Percentiles rank a stretch among this genome's conserved stretches.
These are phyloP conservation scores for Blumeria graminis DNA, from an alignment of 2,329 filamentous ascomycete genomes.

Conservation along the genomic window DNA sequence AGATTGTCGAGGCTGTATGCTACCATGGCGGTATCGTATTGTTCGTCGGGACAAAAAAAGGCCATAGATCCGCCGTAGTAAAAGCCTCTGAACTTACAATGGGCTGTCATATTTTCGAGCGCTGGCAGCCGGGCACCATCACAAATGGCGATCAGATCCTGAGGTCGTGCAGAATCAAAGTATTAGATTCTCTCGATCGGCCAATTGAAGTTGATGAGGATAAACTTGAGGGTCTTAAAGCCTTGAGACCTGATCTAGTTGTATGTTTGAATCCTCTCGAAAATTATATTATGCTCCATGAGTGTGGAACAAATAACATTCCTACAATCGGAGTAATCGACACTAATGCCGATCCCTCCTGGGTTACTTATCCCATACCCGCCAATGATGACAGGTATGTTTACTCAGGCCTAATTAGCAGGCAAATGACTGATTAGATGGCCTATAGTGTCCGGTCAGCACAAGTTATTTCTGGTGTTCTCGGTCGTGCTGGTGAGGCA, in stretches of 20 bases:
- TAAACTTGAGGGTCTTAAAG: conserved; percentile 35
- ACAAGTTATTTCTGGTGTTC: conserved; percentile 58
- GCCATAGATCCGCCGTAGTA: conserved; percentile 61
- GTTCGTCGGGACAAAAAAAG: conserved; percentile 69
- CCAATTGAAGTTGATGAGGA: conserved; percentile 35
- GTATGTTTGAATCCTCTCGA: conserved; percentile 82
- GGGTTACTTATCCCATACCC: conserved; percentile 90
- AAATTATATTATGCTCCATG: conserved; percentile 73
- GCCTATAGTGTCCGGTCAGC: conserved; percentile 47
- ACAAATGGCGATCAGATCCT: conserved; percentile 86
- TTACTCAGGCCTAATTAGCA: background rate
- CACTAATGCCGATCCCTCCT: conserved; percentile 75
- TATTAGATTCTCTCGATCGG: conserved; percentile 54
- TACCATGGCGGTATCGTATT: conserved; percentile 64
- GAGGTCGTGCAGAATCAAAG: conserved; percentile 39
- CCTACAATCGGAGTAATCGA: conserved; percentile 91
- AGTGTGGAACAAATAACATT: conserved; percentile 69
- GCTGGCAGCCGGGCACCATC: conserved; percentile 78
- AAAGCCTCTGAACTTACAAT: conserved; percentile 53
- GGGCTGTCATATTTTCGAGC: conserved; percentile 72
- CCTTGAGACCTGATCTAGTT: conserved; percentile 69
- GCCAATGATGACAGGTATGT: conserved; percentile 80
- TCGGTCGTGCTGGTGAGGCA: conserved; percentile 61
- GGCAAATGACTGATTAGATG: background rate
- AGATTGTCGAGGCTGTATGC: conserved; percentile 70